Base-by-base conservation (phyloP, 768 basidiomycete genomes). In the Podaxis sp. region DNA sequence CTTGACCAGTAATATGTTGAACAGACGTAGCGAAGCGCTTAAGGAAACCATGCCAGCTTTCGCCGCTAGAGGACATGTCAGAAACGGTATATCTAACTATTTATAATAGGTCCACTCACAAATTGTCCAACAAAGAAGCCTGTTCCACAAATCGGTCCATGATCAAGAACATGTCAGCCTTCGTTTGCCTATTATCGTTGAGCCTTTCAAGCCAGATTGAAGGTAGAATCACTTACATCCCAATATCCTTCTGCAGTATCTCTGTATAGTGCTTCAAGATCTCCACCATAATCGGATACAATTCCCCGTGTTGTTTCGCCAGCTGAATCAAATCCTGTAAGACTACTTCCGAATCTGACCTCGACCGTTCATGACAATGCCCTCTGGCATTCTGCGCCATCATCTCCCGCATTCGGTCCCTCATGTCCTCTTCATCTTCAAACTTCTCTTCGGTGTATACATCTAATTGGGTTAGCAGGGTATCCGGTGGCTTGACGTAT, bases 361-460 rank as follows among this genome's bases (percentile, higher is more conserved):
- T 67, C 2, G 74, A 66, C 15, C 75, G 70, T 51, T 75, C 71
- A 40, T 78, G 77, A 4, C 24, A 8, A 22, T 48, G 28, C 6
- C 68, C 72, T 39, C 64, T 65, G 15, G 65, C 66, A 51, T 67
- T 65, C 40, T 69, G 70, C 17, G 64, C 55, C 52, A 81, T 67
- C 17, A 79, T 52, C 53, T 68, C 69, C 39, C 76, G 80, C 40
- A 84, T 78, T 39, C 86, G 82, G 65, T 95, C 88, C 42, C 87
- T 86, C 74, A 92, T 82, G 55, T 95, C 92, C 69, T 91, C 88
- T 71, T 93, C 90, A 70, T 97, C 95, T 68, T 96, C 94, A 51
- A 88, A 91, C 67, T 93, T 92, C 72, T 96, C 94, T 65, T 96
- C 94, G 0, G 85, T 82, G 68, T 95, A 96, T 28, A 93, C 81